Conservation (phyloP, 2,329 filamentous ascomycete genomes). For the Colletotrichum truncatum region DNA sequence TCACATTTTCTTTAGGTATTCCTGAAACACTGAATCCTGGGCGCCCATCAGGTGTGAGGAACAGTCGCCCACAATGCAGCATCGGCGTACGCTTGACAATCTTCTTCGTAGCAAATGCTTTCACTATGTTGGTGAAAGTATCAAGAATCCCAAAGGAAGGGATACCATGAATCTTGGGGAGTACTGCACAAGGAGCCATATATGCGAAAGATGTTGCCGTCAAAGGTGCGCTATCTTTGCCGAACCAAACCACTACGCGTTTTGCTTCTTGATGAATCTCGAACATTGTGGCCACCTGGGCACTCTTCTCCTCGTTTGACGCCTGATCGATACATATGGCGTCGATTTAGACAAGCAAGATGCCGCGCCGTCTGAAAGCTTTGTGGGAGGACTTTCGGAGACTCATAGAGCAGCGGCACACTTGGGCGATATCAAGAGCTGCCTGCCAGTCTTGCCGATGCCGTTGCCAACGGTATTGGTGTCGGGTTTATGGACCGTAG, state of each 20-base stretch:
- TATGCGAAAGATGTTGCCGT: rapidly evolving
- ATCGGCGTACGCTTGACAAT: too few species aligned
- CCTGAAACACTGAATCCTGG: too few species aligned
- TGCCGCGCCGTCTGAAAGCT: background rate
- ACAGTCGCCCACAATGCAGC: too few species aligned
- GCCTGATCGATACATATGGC: background rate
- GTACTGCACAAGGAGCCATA: rapidly evolving
- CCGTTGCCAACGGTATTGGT: rapidly evolving
- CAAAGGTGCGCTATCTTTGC: rapidly evolving
- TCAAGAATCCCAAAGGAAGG: too few species aligned
- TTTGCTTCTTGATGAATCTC: background rate
- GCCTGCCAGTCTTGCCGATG: rapidly evolving
- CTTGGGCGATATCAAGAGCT: background rate
- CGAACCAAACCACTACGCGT: background rate
- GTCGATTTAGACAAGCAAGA: rapidly evolving
- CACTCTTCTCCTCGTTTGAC: background rate
- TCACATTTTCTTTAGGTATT: too few species aligned
- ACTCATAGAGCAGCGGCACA: background rate
- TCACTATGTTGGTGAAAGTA: too few species aligned
- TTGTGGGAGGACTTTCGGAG: background rate
- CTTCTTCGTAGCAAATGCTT: too few species aligned
- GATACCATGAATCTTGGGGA: too few species aligned
- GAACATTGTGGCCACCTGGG: background rate
- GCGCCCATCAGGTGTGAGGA: too few species aligned
- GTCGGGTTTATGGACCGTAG: background rate